A percentile compares a stretch with the other conserved stretches of the same genome.
Evolutionary conservation across 225 moss, liverwort and hornwort genomes (phyloP).

Genomic region (Polytrichum formosum): DNA sequence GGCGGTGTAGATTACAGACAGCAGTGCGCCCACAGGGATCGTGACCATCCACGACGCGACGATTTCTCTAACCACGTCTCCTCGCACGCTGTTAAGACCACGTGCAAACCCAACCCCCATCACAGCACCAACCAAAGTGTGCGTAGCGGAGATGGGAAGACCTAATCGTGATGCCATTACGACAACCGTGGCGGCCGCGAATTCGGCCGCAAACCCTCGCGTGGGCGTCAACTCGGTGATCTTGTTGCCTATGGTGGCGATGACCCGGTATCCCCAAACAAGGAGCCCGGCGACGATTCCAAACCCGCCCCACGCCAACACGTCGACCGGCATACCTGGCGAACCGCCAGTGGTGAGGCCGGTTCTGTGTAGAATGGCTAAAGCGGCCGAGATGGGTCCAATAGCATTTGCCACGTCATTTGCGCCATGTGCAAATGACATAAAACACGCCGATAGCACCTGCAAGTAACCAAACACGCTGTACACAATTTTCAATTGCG

Average conservation of each 20-base stretch:
- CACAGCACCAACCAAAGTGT: constrained; percentile 91
- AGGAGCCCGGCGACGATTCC: constrained; percentile 86
- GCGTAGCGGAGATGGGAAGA: constrained; percentile 89
- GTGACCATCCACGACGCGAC: constrained; percentile 94
- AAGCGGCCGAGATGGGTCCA: constrained; percentile 91
- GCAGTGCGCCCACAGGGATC: constrained; percentile 76
- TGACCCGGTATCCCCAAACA: constrained; percentile 95
- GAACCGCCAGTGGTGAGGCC: constrained; percentile 29
- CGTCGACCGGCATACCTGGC: constrained; percentile 65
- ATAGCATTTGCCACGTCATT: constrained; percentile 96
- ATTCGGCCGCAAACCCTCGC: constrained; percentile 88
- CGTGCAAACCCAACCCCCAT: constrained; percentile 98
- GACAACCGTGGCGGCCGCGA: constrained; percentile 89
- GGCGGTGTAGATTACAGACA: constrained; percentile 72
- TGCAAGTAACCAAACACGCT: constrained; percentile 90
- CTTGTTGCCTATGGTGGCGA: constrained; percentile 89
- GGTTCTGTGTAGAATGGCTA: constrained; percentile 68
- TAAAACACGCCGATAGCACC: constrained; percentile 92
- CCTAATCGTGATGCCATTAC: constrained; percentile 83
- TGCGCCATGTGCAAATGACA: constrained; percentile 96
- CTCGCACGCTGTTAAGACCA: constrained; percentile 84
- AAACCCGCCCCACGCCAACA: constrained; percentile 95
- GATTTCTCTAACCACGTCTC: constrained; percentile 81
- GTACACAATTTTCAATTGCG: constrained; percentile 81
- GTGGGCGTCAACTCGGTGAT: constrained; percentile 94